These are phyloP conservation scores for Thermothelomyces thermophilus DNA, from an alignment of 2,329 filamentous ascomycete species.

Conservation along the genomic window DNA sequence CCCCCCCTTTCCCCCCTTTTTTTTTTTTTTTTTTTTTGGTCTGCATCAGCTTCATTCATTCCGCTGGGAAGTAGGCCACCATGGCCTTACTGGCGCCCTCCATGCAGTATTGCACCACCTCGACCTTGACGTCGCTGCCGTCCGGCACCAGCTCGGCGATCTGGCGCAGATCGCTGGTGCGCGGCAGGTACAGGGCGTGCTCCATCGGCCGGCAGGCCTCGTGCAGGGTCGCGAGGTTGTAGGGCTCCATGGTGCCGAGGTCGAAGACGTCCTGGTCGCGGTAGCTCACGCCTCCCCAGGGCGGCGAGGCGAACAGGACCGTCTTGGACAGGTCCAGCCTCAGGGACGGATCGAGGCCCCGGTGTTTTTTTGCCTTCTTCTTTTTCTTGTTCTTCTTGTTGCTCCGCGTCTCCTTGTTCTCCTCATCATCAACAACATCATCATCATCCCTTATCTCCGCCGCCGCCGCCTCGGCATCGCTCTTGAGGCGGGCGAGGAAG, in stretches of 20 bases:
- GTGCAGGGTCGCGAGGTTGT: slow-evolving; percentile 60
- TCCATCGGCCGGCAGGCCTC: slow-evolving; percentile 53
- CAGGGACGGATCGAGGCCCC: slow-evolving; percentile 33
- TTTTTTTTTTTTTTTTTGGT: not conserved
- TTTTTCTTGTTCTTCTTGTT: not conserved
- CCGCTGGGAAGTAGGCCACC: slow-evolving; percentile 52
- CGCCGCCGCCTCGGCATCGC: slow-evolving; percentile 1
- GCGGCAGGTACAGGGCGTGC: slow-evolving; percentile 73
- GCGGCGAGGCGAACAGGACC: slow-evolving; percentile 51
- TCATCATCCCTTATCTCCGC: not conserved
- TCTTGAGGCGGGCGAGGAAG: slow-evolving; percentile 43
- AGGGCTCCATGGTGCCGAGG: slow-evolving; percentile 80
- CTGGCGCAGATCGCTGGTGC: slow-evolving; percentile 77
- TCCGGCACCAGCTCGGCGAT: slow-evolving; percentile 53
- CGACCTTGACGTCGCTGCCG: slow-evolving; percentile 47
- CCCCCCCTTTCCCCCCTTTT: too few species aligned
- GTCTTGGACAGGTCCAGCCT: slow-evolving; percentile 37
- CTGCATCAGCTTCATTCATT: not conserved
- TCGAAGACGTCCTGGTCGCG: slow-evolving; percentile 66
- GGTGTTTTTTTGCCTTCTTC: not conserved
- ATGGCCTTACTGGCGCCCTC: slow-evolving; percentile 79
- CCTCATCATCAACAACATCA: too few species aligned
- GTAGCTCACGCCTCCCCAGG: slow-evolving; percentile 55
- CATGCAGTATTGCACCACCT: slow-evolving; percentile 86
- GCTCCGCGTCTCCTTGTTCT: too few species aligned